phyloP scores from a whole-genome alignment of 768 basidiomycete species.

The Hypholoma fasciculare region DNA sequence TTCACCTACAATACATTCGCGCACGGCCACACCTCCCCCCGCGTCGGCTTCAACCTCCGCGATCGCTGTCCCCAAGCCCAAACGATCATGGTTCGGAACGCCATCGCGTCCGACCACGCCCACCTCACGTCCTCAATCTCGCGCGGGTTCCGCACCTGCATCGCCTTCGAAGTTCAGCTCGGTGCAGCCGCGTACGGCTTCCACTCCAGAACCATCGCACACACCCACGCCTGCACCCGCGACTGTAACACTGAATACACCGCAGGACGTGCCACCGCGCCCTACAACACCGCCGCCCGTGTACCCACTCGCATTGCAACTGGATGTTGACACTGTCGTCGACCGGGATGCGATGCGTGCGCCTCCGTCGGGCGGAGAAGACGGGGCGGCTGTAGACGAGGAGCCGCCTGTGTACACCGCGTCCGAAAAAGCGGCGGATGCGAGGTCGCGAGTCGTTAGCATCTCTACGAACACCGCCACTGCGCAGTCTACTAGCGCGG shows the following conservation, averaged over 20 bases:
- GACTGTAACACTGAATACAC: background rate
- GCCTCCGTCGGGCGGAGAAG: background rate
- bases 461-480: too few species aligned
- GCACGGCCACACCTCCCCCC: background rate
- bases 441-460: background rate
- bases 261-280: background rate
- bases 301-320: constrained; percentile 5
- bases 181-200: background rate
- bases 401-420: constrained; percentile 2
- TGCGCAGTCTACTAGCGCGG: background rate
- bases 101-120: background rate
- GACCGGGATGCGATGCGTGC: background rate
- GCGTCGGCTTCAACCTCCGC: background rate
- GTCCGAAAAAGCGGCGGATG: background rate
- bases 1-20: background rate
- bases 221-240: background rate
- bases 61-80: background rate
- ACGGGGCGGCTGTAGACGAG: background rate
- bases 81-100: background rate
- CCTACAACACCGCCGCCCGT: constrained; percentile 5
- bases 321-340: background rate
- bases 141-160: background rate
- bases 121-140: background rate
- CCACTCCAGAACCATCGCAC: background rate
- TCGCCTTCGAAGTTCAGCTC: background rate